Conservation (phyloP, 2,329 filamentous ascomycete genomes). For the Parascedosporium putredinis region DNA sequence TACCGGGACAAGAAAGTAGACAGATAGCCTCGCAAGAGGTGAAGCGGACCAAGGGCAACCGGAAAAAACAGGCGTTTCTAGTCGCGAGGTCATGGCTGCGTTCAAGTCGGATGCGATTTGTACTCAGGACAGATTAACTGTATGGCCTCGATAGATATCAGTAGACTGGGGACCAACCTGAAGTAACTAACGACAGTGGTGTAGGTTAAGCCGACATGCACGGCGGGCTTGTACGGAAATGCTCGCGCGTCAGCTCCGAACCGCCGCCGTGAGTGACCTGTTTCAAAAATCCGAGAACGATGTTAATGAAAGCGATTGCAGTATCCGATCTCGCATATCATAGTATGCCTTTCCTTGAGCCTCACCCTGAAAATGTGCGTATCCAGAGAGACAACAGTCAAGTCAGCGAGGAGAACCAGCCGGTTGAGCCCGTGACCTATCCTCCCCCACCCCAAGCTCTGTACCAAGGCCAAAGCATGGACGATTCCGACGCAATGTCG, state of each 20-base stretch:
- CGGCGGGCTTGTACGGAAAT: slow-evolving; percentile 23
- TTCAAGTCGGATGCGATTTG: slow-evolving; percentile 46
- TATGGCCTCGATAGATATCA: slow-evolving; percentile 10
- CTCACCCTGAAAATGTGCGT: slow-evolving; percentile 7
- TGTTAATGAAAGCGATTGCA: no score
- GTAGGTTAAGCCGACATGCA: slow-evolving; percentile 24
- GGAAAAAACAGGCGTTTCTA: slow-evolving; percentile 22
- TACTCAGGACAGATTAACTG: slow-evolving; percentile 22
- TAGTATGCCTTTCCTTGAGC: slow-evolving; percentile 34
- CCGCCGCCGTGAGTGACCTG: slow-evolving; percentile 14
- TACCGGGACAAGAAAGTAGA: neutral
- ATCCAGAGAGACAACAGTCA: slow-evolving; percentile 6
- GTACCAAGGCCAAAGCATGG: neutral
- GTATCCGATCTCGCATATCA: slow-evolving; percentile 44
- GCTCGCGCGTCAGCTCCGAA: slow-evolving; percentile 16
- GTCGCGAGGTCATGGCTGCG: slow-evolving; percentile 39
- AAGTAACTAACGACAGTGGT: neutral
- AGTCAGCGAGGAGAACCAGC: neutral
- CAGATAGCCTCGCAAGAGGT: slow-evolving; percentile 15
- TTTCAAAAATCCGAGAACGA: no score
- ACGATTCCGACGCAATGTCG: neutral
- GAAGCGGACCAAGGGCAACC: slow-evolving; percentile 14
- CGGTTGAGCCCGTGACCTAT: neutral
- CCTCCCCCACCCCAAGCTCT: no score
- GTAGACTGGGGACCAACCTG: neutral